Evolutionary conservation across 768 basidiomycete genomes (phyloP), one percentile per base, ranked within the genome.

Genomic region (Lyophyllum shimeji): DNA sequence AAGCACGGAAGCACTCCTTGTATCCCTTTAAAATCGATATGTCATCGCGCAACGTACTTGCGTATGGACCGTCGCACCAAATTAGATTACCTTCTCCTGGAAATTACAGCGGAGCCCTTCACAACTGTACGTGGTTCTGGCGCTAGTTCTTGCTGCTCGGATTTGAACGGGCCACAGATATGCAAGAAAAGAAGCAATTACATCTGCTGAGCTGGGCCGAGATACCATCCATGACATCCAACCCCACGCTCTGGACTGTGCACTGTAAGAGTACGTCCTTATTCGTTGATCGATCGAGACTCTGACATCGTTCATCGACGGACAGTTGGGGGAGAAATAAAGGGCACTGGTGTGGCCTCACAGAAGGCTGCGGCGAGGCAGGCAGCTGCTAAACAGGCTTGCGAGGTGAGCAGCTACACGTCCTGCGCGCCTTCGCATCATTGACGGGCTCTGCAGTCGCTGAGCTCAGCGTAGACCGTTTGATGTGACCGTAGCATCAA

Each of bases 311-410:
- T 18, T 43, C 45, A 52, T 25, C 48, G 7, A 48, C 23, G 12
- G 9, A 31, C 43, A 64, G 61, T 65, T 7, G 31, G 46, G 15
- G 64, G 64, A 12, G 62, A 63, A 46, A 57, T 61, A 5, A 63
- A 50, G 52, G 64, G 64, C 0, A 63, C 50, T 15, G 64, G 64
- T 20, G 49, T 59, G 24, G 62, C 54, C 15, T 11, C 29, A 17
- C 64, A 63, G 27, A 65, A 65, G 54, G 55, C 61, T 4, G 46
- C 44, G 13, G 64, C 64, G n/a, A 60, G 24, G 33, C 61, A 63
- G 46, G 55, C 57, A 8, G 64, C 64, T 33, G 64, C 64, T 12
- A 63, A 59, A 40, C 59, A 63, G 40, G 64, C 61, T 23, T 65
- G 58, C 51, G 64, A 65, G 57, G 64, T 58, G 31, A 44, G 58